phyloP scores from a whole-genome alignment of 352 stramenopile genomes.

The Pythium guiyangense region DNA sequence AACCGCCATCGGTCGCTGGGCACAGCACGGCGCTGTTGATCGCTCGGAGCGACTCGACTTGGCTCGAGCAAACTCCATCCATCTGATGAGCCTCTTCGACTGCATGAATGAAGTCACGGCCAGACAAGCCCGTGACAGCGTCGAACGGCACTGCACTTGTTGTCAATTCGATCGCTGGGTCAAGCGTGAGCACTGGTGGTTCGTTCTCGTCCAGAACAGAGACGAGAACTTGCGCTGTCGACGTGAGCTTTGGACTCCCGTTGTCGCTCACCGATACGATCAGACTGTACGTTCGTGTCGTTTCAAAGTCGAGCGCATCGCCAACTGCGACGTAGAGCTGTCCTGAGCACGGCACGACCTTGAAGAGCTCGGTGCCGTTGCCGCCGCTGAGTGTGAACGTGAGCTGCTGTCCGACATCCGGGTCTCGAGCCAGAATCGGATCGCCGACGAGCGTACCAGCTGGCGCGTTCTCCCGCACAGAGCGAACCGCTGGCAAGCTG shows the following conservation, averaged over 20 bases:
- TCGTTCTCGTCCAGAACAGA: slow-evolving; percentile 40
- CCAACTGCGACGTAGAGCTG: slow-evolving; percentile 40
- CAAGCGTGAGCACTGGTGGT: slow-evolving; percentile 20
- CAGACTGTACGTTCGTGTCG: slow-evolving; percentile 11
- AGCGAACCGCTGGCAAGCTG: neutral
- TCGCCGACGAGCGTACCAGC: slow-evolving; percentile 17
- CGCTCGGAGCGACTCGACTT: neutral
- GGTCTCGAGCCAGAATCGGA: slow-evolving; percentile 20
- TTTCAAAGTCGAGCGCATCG: slow-evolving; percentile 37
- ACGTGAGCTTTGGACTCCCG: slow-evolving; percentile 24
- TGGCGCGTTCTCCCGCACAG: slow-evolving; percentile 13
- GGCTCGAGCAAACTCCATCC: neutral
- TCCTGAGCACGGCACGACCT: slow-evolving; percentile 41
- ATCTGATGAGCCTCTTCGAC: neutral
- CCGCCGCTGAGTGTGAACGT: slow-evolving; percentile 20
- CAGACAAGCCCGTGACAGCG: neutral
- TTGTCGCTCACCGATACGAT: slow-evolving; percentile 36
- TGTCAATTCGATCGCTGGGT: slow-evolving; percentile 16
- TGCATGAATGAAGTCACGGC: slow-evolving; percentile 1
- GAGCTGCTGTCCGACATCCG: slow-evolving; percentile 21
- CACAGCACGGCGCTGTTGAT: slow-evolving; percentile 1
- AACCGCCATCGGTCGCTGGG: neutral
- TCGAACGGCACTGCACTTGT: neutral
- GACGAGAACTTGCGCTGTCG: slow-evolving; percentile 22
- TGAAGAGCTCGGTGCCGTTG: slow-evolving; percentile 29